Conservation (phyloP, 176 grass and related monocot species). For the Oryza glaberrima region DNA sequence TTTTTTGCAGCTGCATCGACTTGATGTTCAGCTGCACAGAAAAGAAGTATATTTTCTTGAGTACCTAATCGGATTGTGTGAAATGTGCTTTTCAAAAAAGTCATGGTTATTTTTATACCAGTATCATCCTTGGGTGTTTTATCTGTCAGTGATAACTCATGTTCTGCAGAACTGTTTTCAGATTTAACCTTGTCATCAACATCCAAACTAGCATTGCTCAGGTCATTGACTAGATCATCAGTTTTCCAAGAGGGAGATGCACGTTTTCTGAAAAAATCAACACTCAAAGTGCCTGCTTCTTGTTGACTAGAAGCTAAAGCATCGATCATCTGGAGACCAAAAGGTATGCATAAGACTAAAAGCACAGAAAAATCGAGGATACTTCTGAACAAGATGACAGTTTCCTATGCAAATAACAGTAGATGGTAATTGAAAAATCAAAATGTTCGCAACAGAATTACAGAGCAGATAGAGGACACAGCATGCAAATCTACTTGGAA, state of each 20-base stretch:
- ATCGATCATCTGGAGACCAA: constrained; percentile 69
- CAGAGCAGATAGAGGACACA: not conserved
- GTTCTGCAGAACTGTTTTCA: constrained; percentile 48
- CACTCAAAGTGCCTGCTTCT: constrained; percentile 76
- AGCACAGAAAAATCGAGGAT: constrained; percentile 15
- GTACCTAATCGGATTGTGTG: not conserved
- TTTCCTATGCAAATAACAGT: constrained; percentile 24
- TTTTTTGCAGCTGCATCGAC: constrained; percentile 54
- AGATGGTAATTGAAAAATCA: constrained; percentile 25
- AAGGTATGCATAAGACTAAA: not conserved
- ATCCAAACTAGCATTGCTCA: constrained; percentile 52
- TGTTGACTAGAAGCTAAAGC: constrained; percentile 75
- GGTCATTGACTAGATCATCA: constrained; percentile 50
- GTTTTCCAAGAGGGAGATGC: constrained; percentile 90
- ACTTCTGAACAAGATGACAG: not conserved
- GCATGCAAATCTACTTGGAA: not conserved
- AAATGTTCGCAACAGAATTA: not conserved
- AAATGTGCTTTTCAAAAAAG: constrained; percentile 33
- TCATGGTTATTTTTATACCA: constrained; percentile 47
- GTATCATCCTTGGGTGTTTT: constrained; percentile 57
- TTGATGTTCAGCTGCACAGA: constrained; percentile 65
- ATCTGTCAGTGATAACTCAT: constrained; percentile 47
- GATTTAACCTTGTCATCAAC: constrained; percentile 50
- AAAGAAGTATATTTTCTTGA: constrained; percentile 31
- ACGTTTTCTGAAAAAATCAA: constrained; percentile 82